These are phyloP conservation scores for Strigomonas galati DNA, from an alignment of 208 protist species.

Conservation along the genomic window DNA sequence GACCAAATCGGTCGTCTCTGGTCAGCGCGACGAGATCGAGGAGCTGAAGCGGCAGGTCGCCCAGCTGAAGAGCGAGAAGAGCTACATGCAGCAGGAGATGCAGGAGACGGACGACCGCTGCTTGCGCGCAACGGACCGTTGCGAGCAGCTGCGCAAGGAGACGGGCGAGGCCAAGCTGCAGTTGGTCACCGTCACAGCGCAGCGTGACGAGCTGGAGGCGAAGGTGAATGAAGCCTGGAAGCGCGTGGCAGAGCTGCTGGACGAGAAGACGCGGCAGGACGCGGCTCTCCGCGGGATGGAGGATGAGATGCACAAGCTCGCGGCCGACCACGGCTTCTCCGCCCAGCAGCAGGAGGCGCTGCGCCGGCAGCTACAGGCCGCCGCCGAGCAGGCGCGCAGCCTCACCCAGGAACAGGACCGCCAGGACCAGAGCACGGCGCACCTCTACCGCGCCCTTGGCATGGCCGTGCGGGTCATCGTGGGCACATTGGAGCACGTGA, in stretches of 20 bases:
- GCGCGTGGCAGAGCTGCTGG: constrained; percentile 33
- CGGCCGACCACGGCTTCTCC: constrained; percentile 11
- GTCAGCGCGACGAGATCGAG: constrained; percentile 30
- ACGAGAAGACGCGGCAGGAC: constrained; percentile 23
- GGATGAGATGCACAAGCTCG: constrained; percentile 13
- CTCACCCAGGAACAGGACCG: not conserved
- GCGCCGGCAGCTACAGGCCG: constrained; percentile 7
- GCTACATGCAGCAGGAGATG: constrained; percentile 27
- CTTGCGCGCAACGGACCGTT: constrained; percentile 11
- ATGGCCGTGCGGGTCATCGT: not conserved
- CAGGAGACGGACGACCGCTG: constrained; percentile 37
- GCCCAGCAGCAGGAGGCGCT: constrained; percentile 20
- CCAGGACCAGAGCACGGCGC: constrained; percentile 5
- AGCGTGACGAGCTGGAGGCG: constrained; percentile 56
- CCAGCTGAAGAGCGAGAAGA: constrained; percentile 26
- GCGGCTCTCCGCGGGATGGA: constrained; percentile 23
- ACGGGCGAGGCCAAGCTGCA: constrained; percentile 29
- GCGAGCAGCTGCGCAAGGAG: constrained; percentile 45
- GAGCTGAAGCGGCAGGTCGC: constrained; percentile 26
- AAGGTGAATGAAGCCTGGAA: constrained; percentile 65
- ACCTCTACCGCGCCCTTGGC: constrained; percentile 3
- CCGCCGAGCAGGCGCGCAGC: not conserved
- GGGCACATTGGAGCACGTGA: not conserved
- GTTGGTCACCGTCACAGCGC: constrained; percentile 34
- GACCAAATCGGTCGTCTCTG: constrained; percentile 15